Evolutionary conservation across 805 yeast species (phyloP).

Genomic region (Wickerhamiella siamensis): DNA sequence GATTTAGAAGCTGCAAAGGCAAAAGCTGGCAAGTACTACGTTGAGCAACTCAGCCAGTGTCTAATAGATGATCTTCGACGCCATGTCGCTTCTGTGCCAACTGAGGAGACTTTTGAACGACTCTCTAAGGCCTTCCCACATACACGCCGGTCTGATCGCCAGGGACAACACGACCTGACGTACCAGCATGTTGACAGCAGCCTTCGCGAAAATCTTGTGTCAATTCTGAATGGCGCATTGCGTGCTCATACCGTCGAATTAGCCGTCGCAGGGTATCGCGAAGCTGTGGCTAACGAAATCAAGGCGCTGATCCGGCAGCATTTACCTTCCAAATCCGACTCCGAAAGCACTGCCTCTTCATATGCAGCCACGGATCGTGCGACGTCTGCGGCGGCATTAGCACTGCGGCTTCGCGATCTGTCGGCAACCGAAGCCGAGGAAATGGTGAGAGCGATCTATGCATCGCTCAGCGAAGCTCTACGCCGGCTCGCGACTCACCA

Average conservation of each 20-base stretch:
- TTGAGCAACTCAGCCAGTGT: constrained; percentile 39
- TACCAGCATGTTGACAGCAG: constrained; percentile 18
- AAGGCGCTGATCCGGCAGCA: constrained; percentile 54
- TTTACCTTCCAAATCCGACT: constrained; percentile 33
- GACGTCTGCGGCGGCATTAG: constrained; percentile 13
- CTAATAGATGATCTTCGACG: constrained; percentile 47
- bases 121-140: constrained; percentile 23
- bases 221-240: constrained; percentile 40
- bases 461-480: constrained; percentile 55
- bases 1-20: neutral
- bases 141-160: constrained; percentile 16
- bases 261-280: constrained; percentile 55
- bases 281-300: constrained; percentile 50
- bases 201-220: constrained; percentile 26
- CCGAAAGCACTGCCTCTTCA: neutral
- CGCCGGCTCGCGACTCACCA: constrained; percentile 66
- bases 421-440: constrained; percentile 61
- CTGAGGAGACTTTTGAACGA: constrained; percentile 37
- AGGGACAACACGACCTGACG: no score
- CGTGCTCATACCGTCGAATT: constrained; percentile 46
- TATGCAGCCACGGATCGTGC: neutral
- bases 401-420: constrained; percentile 43
- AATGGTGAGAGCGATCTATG: constrained; percentile 47
- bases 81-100: constrained; percentile 39
- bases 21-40: constrained; percentile 46